Evolutionary conservation across 2,329 filamentous ascomycete genomes (phyloP).

Genomic region (Nothophaeocryptopus gaeumannii): DNA sequence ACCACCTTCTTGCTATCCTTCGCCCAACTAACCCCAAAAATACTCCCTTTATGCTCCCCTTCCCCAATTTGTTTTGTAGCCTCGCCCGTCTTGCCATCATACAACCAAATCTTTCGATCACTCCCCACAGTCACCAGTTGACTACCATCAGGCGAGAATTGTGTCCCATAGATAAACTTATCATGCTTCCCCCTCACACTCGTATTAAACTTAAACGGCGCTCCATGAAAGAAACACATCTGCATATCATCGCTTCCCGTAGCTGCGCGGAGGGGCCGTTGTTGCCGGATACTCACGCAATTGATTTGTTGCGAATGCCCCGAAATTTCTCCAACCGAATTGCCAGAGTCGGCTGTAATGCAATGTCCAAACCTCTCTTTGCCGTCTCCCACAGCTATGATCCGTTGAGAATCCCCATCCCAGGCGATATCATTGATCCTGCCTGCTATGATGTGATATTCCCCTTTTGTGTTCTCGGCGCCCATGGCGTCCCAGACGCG

Average conservation of each 20-base stretch:
- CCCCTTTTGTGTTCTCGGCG: conserved; percentile 84
- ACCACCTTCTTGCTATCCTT: conserved; percentile 81
- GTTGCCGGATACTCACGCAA: conserved; percentile 81
- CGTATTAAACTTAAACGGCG: conserved; percentile 93
- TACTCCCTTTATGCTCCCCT: conserved; percentile 79
- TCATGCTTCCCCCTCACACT: conserved; percentile 76
- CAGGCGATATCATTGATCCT: conserved; percentile 95
- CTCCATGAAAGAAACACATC: conserved; percentile 88
- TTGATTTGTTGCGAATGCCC: conserved; percentile 92
- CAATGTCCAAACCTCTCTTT: conserved; percentile 91
- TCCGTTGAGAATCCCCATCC: conserved; percentile 93
- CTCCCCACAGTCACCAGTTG: conserved; percentile 82
- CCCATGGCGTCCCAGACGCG: conserved; percentile 88
- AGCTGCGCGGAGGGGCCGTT: conserved; percentile 84
- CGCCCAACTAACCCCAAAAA: conserved; percentile 89
- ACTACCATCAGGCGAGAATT: conserved; percentile 84
- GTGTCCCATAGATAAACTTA: conserved; percentile 83
- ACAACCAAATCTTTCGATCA: conserved; percentile 90
- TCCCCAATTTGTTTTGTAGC: conserved; percentile 73
- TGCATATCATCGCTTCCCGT: conserved; percentile 88
- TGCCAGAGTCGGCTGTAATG: conserved; percentile 92
- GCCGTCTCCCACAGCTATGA: conserved; percentile 94
- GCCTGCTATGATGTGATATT: conserved; percentile 91
- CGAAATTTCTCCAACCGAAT: conserved; percentile 89
- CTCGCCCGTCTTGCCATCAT: conserved; percentile 94